Conservation (phyloP, 1,284 basidiomycete genomes). For the Coniferiporia weirii region DNA sequence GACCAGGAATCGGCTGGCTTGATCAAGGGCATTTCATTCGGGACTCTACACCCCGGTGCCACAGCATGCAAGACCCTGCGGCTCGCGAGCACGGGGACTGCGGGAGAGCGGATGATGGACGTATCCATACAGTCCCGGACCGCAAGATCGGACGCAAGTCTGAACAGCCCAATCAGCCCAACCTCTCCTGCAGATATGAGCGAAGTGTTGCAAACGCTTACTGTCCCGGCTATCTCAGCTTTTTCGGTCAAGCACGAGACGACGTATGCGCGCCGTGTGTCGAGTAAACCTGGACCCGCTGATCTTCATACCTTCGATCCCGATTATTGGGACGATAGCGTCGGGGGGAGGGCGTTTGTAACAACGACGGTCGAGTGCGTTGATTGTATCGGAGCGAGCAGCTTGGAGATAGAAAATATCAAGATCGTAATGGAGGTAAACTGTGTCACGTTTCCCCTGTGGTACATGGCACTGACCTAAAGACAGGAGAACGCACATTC, state of each 20-base stretch:
- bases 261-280: slow-evolving; percentile 38
- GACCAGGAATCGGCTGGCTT: slow-evolving; percentile 60
- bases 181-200: slow-evolving; percentile 33
- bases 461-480: background rate
- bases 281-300: slow-evolving; percentile 35
- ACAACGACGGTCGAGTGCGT: slow-evolving; percentile 43
- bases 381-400: slow-evolving; percentile 39
- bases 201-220: slow-evolving; percentile 60
- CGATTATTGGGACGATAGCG: slow-evolving; percentile 47
- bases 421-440: slow-evolving; percentile 43
- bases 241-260: slow-evolving; percentile 48
- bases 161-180: slow-evolving; percentile 23
- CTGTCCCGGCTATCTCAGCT: slow-evolving; percentile 52
- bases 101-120: slow-evolving; percentile 66
- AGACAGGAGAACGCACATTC: slow-evolving; percentile 42
- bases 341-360: slow-evolving; percentile 52
- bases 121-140: slow-evolving; percentile 65
- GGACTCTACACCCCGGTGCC: slow-evolving; percentile 52
- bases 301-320: slow-evolving; percentile 54
- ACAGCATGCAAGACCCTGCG: slow-evolving; percentile 53
- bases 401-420: slow-evolving; percentile 47
- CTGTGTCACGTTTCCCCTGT: background rate
- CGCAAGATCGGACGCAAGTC: slow-evolving; percentile 21
- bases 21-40: slow-evolving; percentile 67
- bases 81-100: slow-evolving; percentile 51